Base-by-base conservation (phyloP, 2,329 filamentous ascomycete genomes). In the Monosporascus sp. region DNA sequence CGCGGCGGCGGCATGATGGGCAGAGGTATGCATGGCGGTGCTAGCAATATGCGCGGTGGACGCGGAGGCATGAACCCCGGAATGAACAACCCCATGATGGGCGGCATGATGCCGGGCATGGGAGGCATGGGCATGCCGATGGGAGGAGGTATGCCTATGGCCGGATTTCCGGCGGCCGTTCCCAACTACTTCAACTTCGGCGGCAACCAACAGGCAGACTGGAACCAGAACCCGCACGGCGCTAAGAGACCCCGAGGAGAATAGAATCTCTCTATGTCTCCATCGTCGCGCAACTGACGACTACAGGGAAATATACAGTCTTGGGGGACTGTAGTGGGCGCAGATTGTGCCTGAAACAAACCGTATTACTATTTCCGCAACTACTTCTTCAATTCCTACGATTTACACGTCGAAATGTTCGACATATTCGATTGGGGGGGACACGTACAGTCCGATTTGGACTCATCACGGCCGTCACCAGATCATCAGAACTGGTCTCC, bases 191-290 rank as follows among this genome's bases (percentile, higher is more conserved):
- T 69, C 59, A 68, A 68, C 58, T 69, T 69, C 54, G 61, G 59
- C 55, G 60, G 56, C 55, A 65, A 65, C 55, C 66, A 69, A 55
- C 64, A 62, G 56, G 63, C 60, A 27, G 67, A 69, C 19, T 69
- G 67, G 67, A 56, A 51, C 20, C 66, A 69, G 56, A 69, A 69
- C 45, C 67, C 67, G 4, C 67, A 69, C 48, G 67, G 67, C 22
- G 66, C 65, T 20, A 69, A 69, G 54, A 58, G 67, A 40, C 66
- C 66, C 7, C 64, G 67, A 24, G 66, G 62, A 52, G 66, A 65
- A 56, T 68, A 63, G 55, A 26, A 47, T 41, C 49, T 24, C 20
- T 19, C 40, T 46, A 26, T 16, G 43, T 40, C 24, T 22, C n/a
- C 20, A 34, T 34, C 31, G 31, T 34, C 31, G 31, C 27, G 27